Evolutionary conservation across 805 yeast genomes (phyloP), one percentile per base, ranked within the genome.

Genomic region (Ogataea ramenticola): DNA sequence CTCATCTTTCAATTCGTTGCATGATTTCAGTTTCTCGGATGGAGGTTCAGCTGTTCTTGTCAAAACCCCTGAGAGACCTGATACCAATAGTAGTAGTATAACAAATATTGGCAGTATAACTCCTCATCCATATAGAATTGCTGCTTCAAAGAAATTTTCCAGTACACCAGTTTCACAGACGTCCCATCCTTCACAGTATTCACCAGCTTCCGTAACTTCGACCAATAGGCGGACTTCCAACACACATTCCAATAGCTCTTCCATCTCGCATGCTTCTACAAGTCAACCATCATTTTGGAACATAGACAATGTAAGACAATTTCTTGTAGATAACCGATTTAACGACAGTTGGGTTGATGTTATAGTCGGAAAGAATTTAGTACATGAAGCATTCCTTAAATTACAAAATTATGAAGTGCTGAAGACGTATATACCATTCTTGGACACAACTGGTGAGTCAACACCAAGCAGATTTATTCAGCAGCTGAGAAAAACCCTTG

Each of bases 331-430:
- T n/a, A 73, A 88, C 57, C 71, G 74, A 19, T 89, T 89, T 62
- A 82, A 83, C 50, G 75, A 72, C 3, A 67, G 81, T 14, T 89
- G 96, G 96, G 67, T 74, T n/a, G 74, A 69, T 4, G 73, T 80
- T 16, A 84, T 89, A 60, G 65, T 65, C 35, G 69, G 70, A 36
- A 70, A 78, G 47, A 75, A 77, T 41, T 67, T 89, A 3, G 65
- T 71, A 10, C 88, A 89, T 0, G 73, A 77, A 39, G 66, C 73
- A 24, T 88, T 89, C 53, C 60, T 88, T 21, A 79, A 75, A 41
- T 65, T 89, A 51, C 73, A 79, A 40, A 86, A 81, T 36, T 84
- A 83, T 57, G 86, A 81, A 37, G 72, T 49, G 30, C 49, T 56
- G 48, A 59, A 50, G 49, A 54, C 50, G 53, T 65, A 44, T 51